Conservation (phyloP, 2,329 filamentous ascomycete genomes). For the Monilinia vaccinii-corymbosi region DNA sequence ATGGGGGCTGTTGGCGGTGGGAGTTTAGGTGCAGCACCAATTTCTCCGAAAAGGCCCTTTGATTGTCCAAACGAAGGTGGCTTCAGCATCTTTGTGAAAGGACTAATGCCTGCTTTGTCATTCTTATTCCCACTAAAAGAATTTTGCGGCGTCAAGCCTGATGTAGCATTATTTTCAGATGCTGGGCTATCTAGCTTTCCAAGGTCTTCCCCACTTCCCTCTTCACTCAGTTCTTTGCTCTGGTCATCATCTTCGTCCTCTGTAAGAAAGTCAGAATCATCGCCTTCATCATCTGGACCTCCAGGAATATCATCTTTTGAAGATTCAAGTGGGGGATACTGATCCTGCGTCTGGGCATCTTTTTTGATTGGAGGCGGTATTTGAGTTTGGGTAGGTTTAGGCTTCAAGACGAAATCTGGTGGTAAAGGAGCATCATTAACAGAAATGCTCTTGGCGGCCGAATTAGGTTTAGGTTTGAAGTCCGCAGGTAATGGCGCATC, state of each 20-base stretch:
- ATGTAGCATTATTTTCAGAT: constrained; percentile 37
- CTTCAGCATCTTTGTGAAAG: constrained; percentile 38
- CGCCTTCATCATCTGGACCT: constrained; percentile 28
- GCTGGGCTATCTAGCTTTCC: constrained; percentile 53
- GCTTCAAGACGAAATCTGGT: constrained; percentile 30
- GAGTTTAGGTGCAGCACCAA: constrained; percentile 44
- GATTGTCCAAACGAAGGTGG: constrained; percentile 34
- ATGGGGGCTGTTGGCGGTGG: constrained; percentile 39
- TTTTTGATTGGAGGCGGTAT: constrained; percentile 3
- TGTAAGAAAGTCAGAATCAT: constrained; percentile 22
- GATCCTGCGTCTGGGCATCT: constrained; percentile 6
- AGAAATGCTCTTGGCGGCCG: neutral
- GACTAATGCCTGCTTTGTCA: constrained; percentile 27
- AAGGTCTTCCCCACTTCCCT: constrained; percentile 56
- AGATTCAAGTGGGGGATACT: constrained; percentile 21
- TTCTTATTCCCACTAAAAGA: constrained; percentile 45
- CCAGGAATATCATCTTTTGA: constrained; percentile 24
- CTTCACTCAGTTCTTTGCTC: constrained; percentile 38
- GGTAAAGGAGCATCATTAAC: constrained; percentile 33
- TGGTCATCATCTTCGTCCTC: constrained; percentile 34
- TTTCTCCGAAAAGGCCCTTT: constrained; percentile 44
- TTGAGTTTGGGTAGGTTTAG: constrained; percentile 12
- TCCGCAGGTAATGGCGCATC: constrained; percentile 36
- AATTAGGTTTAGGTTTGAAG: constrained; percentile 22
- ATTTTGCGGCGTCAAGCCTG: constrained; percentile 47